A percentile compares a stretch with the other conserved stretches of the same genome.
Evolutionary conservation across 257 asterid genomes (phyloP).

Genomic region (Cruciata laevipes): DNA sequence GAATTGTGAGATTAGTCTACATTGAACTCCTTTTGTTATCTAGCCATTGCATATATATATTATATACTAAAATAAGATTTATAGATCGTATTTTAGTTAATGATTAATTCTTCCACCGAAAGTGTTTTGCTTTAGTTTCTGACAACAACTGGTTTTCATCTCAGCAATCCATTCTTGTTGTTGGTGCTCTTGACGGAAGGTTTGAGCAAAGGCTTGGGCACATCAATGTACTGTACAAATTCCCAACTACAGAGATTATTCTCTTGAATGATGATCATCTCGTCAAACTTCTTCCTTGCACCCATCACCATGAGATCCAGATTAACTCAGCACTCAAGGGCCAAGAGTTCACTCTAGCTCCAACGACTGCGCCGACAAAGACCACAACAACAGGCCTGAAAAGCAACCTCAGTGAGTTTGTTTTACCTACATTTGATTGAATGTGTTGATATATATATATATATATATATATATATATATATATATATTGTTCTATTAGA

Average conservation of each 20-base stretch:
- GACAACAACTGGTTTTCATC: conserved; percentile 15
- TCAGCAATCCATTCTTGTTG: conserved; percentile 75
- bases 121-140: neutral
- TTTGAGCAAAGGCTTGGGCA: conserved; percentile 92
- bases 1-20: conserved; percentile 43
- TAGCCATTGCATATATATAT: too few relatives aligned
- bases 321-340: conserved; percentile 53
- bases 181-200: conserved; percentile 97
- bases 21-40: neutral
- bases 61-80: too few relatives aligned
- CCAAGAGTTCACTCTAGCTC: conserved; percentile 87
- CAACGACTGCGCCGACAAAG: conserved; percentile 53
- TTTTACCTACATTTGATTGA: neutral
- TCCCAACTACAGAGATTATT: conserved; percentile 51
- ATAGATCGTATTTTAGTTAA: too few relatives aligned
- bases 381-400: conserved; percentile 75
- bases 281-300: conserved; percentile 72
- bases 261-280: conserved; percentile 84
- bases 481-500: too few relatives aligned
- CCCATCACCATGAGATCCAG: conserved; percentile 61
- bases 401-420: conserved; percentile 89
- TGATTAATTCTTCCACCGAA: too few relatives aligned
- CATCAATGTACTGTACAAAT: conserved; percentile 60
- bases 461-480: too few relatives aligned
- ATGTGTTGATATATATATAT: too few relatives aligned